phyloP scores from a whole-genome alignment of 139 green algal species.

The Diplosphaera chodatii region DNA sequence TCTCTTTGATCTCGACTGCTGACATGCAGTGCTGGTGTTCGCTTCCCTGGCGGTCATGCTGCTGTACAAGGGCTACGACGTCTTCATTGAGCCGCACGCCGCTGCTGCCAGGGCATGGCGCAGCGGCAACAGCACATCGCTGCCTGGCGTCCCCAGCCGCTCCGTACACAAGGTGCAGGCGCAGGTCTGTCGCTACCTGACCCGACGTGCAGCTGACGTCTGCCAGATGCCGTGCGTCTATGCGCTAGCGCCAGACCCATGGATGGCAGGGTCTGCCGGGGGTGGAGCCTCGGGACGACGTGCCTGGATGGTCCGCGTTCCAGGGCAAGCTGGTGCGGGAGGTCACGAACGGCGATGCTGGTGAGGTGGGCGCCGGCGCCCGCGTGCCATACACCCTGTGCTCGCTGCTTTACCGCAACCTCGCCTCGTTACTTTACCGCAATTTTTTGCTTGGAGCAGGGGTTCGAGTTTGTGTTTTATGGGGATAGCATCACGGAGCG shows the following conservation, averaged over 20 bases:
- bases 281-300: neutral
- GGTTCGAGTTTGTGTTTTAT: slow-evolving; percentile 13
- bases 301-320: neutral
- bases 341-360: neutral
- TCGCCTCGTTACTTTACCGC: too few species aligned
- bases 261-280: neutral
- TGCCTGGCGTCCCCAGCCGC: too few species aligned
- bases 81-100: neutral
- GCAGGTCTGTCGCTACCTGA: too few species aligned
- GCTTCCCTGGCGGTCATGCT: neutral
- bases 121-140: neutral
- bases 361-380: neutral
- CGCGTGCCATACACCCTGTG: neutral
- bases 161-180: too few species aligned
- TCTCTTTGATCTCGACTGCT: too few species aligned
- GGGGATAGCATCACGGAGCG: slow-evolving; percentile 36
- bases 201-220: too few species aligned
- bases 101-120: too few species aligned
- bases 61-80: neutral
- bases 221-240: too few species aligned
- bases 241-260: too few species aligned
- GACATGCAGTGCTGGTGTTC: neutral
- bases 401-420: too few species aligned
- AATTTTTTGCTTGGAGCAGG: slow-evolving; percentile 1
- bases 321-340: neutral